Evolutionary conservation across 2,329 filamentous ascomycete genomes (phyloP).

Genomic region (Botrytis fabae): DNA sequence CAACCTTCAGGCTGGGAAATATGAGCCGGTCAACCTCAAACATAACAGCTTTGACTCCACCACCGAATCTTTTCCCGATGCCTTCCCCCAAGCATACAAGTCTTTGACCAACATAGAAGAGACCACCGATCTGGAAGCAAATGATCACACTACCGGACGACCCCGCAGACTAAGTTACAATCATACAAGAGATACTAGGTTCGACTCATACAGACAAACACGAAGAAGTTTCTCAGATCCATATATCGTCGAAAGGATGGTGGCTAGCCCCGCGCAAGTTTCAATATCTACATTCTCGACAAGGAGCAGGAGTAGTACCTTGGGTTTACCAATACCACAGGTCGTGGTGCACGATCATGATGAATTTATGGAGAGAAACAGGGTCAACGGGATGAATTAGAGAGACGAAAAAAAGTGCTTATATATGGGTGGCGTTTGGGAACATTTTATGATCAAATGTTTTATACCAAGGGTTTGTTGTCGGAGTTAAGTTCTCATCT

Average conservation of each 20-base stretch:
- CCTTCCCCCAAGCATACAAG: constrained; percentile 20
- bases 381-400: not conserved
- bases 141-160: not conserved
- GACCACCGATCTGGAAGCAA: constrained; percentile 20
- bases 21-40: constrained; percentile 16
- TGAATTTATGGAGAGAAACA: constrained; percentile 28
- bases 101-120: constrained; percentile 9
- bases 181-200: constrained; percentile 30
- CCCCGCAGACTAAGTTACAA: constrained; percentile 28
- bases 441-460: not conserved
- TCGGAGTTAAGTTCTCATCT: not conserved
- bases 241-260: not conserved
- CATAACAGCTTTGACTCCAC: not conserved
- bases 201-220: constrained; percentile 29
- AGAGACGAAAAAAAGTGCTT: not conserved
- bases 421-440: constrained; percentile 1
- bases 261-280: not conserved
- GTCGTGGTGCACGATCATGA: constrained; percentile 33
- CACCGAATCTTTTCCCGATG: not conserved
- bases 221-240: constrained; percentile 19
- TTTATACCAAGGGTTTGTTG: not conserved
- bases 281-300: not conserved
- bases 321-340: constrained; percentile 23
- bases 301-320: constrained; percentile 20
- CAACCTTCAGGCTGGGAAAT: constrained; percentile 14